Percentiles rank a stretch among this genome's conserved stretches.
phyloP scores from a whole-genome alignment of 345 rosid genomes.

The Arabidopsis thaliana region DNA sequence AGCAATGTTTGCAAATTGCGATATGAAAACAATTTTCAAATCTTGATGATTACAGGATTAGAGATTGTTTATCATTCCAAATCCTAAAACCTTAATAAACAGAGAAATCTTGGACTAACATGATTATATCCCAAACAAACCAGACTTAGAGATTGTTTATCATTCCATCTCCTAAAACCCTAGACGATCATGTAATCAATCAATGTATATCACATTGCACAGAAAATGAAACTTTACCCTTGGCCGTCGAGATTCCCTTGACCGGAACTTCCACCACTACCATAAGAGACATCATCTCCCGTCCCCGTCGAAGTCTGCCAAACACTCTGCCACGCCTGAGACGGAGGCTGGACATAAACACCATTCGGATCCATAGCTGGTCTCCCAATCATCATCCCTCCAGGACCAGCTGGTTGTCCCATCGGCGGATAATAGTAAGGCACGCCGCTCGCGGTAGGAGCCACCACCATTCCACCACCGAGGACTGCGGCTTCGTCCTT shows the following conservation, averaged over 20 bases:
- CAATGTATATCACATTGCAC: constrained; percentile 28
- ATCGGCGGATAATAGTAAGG: constrained; percentile 90
- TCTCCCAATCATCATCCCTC: constrained; percentile 92
- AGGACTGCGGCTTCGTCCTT: constrained; percentile 71
- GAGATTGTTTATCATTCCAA: not conserved
- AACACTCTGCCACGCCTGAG: constrained; percentile 95
- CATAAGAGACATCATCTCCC: constrained; percentile 71
- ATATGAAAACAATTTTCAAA: not conserved
- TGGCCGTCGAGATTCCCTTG: constrained; percentile 74
- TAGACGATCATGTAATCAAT: constrained; percentile 17
- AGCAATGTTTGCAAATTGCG: not conserved
- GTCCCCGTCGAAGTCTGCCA: constrained; percentile 77
- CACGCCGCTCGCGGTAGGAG: constrained; percentile 77
- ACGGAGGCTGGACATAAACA: constrained; percentile 79
- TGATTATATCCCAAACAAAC: constrained; percentile 2
- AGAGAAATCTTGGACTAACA: not conserved
- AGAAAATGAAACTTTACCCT: constrained; percentile 43
- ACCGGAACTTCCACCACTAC: constrained; percentile 67
- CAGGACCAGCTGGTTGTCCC: constrained; percentile 74
- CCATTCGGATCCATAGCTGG: constrained; percentile 83
- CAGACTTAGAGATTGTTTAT: not conserved
- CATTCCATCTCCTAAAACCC: constrained; percentile 29
- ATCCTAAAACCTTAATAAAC: not conserved
- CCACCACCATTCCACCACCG: constrained; percentile 62
- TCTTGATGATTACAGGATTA: not conserved